Evolutionary conservation across 768 basidiomycete species (phyloP), one percentile per base, ranked within the genome.

Genomic region (Trametes cinnabarina): DNA sequence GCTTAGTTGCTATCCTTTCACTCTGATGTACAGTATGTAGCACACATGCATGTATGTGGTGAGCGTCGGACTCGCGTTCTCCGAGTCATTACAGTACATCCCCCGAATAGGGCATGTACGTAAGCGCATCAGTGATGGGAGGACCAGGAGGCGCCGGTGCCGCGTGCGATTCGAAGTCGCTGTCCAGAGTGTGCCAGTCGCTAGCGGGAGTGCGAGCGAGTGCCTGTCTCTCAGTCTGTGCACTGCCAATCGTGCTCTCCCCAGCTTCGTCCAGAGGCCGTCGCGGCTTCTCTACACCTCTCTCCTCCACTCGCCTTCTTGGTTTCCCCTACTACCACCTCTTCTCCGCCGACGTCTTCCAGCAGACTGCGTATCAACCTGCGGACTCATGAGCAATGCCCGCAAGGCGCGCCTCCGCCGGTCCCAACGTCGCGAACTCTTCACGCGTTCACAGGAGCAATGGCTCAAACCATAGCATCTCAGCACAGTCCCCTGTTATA

Each of bases 351-450:
- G 1, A 20, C 50, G 8, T 6, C 5, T 35, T 39, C 26, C 4
- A 26, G 47, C 26, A n/a, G 19, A 12, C 34, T 23, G 26, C 23
- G 43, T 34, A 19, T 51, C 46, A 37, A 47, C 19, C 62, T 71
- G 69, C 68, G 65, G 66, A 56, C 40, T 44, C 58, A 60, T 55
- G 59, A 64, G 63, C 62, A 57, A 78, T 76, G 69, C 82, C 83
- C 70, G 76, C 77, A 61, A 83, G 87, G 65, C 79, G 86, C 62
- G 77, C 84, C 25, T 88, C 87, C 54, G 85, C 84, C 9, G 79
- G 76, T n/a, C 72, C 70, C 42, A 69, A 68, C 32, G 59, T 69
- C 26, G 67, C 63, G 50, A 63, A 71, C 35, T 66, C 77, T 5
- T 76, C 78, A 22, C 81, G 83, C 53, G 77, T 77, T 6, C 86